Evolutionary conservation across 2,329 filamentous ascomycete genomes (phyloP), one percentile per base, ranked within the genome.

Genomic region (Cyclaneusma minus): DNA sequence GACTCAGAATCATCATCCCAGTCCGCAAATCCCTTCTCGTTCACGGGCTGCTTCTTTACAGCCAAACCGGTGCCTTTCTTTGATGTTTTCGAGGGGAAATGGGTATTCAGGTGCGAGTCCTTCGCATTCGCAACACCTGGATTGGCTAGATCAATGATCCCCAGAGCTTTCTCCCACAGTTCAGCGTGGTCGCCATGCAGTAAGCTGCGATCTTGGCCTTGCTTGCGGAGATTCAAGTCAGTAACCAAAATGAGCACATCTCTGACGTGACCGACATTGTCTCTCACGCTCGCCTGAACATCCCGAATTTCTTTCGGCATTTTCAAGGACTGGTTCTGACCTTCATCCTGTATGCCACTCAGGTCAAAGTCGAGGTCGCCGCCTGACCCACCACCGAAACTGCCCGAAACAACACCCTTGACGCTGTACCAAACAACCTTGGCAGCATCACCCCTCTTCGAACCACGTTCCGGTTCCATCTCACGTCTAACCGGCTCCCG

Each of bases 191-290:
- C 45, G 5, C 77, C 76, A 32, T 64, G 54, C 10, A 68, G 50
- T 43, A 87, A 64, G 21, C 71, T 62, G 44, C 83, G 64, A 22
- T 74, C 65, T 11, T 68, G 65, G 5, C 74, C 81, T 20, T 79
- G 68, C 8, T 74, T 62, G 33, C 75, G 75, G 8, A 89, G 56
- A 31, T 87, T 89, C 31, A 91, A 56, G 40, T 85, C 80, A 47
- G 85, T 82, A 23, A 91, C 83, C 8, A 87, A 54, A 16, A 87
- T 54, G 5, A 80, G 84, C 41, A 87, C 66, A 48, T 91, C 82
- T 20, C 78, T 64, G 21, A 91, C 74, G 35, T 87, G 73, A n/a
- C 78, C 76, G 5, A 84, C 83, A 45, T 89, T 82, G 0, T 78
- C 79, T 38, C 76, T 76, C 6, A 91, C 78, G 23, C 77, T 87